Evolutionary conservation across 805 yeast genomes (phyloP).

Genomic region (Hanseniaspora vineae): DNA sequence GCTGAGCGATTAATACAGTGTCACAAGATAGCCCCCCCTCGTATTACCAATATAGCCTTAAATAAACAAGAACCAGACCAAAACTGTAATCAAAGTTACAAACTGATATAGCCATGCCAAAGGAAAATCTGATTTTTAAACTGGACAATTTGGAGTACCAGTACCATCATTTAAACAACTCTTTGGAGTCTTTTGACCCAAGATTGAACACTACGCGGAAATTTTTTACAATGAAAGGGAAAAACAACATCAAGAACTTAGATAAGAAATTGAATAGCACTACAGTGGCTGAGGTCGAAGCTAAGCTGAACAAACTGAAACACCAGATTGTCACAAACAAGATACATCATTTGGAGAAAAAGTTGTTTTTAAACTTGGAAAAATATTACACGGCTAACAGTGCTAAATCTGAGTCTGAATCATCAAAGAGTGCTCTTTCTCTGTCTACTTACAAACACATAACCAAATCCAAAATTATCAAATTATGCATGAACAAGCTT

Average conservation of each 20-base stretch:
- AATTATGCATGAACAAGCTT: slow-evolving; percentile 13
- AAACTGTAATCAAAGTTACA: not conserved
- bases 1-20: too few species aligned
- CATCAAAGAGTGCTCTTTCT: too few species aligned
- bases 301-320: slow-evolving; percentile 9
- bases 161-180: slow-evolving; percentile 17
- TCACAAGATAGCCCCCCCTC: too few species aligned
- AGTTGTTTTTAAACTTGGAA: not conserved
- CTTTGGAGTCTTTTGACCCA: slow-evolving; percentile 19
- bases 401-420: too few species aligned
- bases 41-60: too few species aligned
- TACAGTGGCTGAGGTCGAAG: not conserved
- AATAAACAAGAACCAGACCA: too few species aligned
- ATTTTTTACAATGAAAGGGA: slow-evolving; percentile 14
- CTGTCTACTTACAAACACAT: slow-evolving; percentile 8
- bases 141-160: slow-evolving; percentile 24
- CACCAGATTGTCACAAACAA: slow-evolving; percentile 17
- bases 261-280: slow-evolving; percentile 9
- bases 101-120: slow-evolving; percentile 14
- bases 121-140: slow-evolving; percentile 22
- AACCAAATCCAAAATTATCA: slow-evolving; percentile 17
- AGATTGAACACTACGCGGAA: slow-evolving; percentile 20
- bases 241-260: slow-evolving; percentile 5
- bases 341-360: slow-evolving; percentile 5
- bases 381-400: not conserved